Evolutionary conservation across 2,329 filamentous ascomycete species (phyloP).

Genomic region (Ophiostoma montium): DNA sequence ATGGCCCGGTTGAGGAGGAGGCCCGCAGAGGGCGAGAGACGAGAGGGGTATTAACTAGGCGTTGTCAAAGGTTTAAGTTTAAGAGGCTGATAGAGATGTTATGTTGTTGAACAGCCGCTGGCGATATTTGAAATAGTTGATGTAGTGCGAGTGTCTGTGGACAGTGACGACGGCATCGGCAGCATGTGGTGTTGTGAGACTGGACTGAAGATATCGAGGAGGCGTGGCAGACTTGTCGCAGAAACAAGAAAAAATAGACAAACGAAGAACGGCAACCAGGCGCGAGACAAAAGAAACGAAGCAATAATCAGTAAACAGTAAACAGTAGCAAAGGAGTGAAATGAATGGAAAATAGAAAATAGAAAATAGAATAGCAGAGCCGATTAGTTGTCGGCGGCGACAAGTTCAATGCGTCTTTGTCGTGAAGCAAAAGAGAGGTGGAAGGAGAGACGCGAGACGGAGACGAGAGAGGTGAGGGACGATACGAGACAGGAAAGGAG

Average conservation of each 20-base stretch:
- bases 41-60: too few species aligned
- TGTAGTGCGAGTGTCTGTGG: neutral
- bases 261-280: constrained; percentile 6
- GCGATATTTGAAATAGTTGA: neutral
- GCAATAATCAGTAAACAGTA: neutral
- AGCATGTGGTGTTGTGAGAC: neutral
- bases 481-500: too few species aligned
- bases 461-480: neutral
- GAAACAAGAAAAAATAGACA: neutral
- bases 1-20: neutral
- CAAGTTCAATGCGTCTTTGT: too few species aligned
- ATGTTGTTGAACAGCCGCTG: neutral
- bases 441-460: neutral
- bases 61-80: neutral
- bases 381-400: too few species aligned
- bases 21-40: neutral
- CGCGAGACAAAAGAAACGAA: constrained; percentile 4
- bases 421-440: neutral
- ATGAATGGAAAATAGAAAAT: neutral
- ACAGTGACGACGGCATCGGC: neutral
- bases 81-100: neutral
- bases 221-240: neutral
- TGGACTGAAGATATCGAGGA: neutral
- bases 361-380: neutral
- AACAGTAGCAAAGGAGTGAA: neutral